Conservation (phyloP, 2,329 filamentous ascomycete species). For the Pseudogymnoascus sp. region DNA sequence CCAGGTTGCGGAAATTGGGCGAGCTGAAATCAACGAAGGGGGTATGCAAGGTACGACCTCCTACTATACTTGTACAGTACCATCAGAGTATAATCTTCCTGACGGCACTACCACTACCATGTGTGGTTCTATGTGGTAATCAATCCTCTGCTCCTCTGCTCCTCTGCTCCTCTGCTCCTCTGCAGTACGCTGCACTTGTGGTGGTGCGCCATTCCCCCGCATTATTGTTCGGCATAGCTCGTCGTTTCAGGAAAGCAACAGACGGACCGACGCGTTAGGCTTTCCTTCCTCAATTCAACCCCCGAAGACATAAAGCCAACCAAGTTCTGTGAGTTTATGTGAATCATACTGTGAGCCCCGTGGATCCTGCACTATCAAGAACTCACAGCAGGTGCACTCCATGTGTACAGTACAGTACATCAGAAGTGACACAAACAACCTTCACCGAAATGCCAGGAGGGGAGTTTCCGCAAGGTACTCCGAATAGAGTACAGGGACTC, state of each 20-base stretch:
- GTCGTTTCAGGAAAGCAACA: background rate
- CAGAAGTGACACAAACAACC: background rate
- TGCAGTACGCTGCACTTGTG: background rate
- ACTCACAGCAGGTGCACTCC: background rate
- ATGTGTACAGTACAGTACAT: background rate
- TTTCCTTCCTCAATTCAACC: no score
- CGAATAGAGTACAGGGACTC: background rate
- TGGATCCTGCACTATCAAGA: background rate
- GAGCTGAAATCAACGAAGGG: conserved; percentile 1
- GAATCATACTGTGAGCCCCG: no score
- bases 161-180: background rate
- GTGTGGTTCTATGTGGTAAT: background rate
- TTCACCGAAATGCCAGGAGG: conserved; percentile 1
- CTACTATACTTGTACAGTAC: background rate
- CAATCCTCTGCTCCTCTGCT: background rate
- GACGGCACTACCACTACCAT: background rate
- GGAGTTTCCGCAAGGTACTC: conserved; percentile 1
- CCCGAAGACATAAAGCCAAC: no score
- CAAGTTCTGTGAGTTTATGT: no score
- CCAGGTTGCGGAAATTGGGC: conserved; percentile 6
- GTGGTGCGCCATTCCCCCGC: background rate
- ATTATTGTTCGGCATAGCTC: background rate
- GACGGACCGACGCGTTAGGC: background rate
- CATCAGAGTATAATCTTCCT: background rate
- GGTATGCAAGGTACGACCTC: background rate